phyloP scores from a whole-genome alignment of 2,329 filamentous ascomycete genomes.

The Celoporthe dispersa region DNA sequence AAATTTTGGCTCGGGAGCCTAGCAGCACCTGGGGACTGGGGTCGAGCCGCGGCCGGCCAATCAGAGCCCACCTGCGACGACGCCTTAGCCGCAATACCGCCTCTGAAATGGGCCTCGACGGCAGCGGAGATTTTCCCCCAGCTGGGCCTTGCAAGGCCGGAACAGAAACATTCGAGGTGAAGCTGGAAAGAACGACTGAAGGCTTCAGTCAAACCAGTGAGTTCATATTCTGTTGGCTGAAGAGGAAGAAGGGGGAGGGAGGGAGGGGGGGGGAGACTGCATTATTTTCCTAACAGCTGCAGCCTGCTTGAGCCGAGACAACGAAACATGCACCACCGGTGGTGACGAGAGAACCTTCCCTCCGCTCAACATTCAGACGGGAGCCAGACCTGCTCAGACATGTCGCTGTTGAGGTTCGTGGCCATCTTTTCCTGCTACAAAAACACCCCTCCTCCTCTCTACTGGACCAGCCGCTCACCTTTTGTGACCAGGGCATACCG shows the following conservation, averaged over 20 bases:
- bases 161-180: neutral
- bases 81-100: slow-evolving; percentile 19
- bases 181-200: neutral
- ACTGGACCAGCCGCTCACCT: slow-evolving; percentile 15
- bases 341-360: neutral
- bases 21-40: slow-evolving; percentile 1
- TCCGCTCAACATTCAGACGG: too few species aligned
- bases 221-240: neutral
- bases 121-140: too few species aligned
- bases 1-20: slow-evolving; percentile 22
- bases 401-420: slow-evolving; percentile 28
- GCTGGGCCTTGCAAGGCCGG: too few species aligned
- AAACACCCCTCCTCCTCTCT: neutral
- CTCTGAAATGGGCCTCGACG: neutral
- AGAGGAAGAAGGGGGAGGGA: too few species aligned
- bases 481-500: slow-evolving; percentile 64
- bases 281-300: neutral
- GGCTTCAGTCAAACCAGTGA: neutral
- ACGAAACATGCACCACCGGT: neutral
- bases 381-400: neutral
- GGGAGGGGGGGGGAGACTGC: neutral
- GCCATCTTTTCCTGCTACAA: neutral
- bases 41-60: neutral
- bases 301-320: neutral
- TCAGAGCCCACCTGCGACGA: slow-evolving; percentile 1